Conservation (phyloP, 352 stramenopile genomes). For the Phytophthora niederhauseri region DNA sequence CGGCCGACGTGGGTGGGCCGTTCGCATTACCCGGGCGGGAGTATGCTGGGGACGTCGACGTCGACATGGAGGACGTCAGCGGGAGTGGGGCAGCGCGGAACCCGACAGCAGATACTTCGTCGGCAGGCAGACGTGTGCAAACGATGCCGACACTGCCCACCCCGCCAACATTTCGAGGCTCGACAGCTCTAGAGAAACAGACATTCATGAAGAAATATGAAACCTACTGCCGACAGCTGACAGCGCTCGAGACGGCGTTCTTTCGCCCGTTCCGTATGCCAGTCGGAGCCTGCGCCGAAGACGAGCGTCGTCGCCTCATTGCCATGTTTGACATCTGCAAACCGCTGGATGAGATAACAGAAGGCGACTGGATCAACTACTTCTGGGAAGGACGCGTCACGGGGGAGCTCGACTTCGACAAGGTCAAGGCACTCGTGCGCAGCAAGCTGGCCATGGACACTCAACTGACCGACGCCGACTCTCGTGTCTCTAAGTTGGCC, state of each 20-base stretch:
- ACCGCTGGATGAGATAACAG: conserved; percentile 2
- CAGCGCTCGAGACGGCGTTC: not conserved
- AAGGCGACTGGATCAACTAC: conserved; percentile 17
- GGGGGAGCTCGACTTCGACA: conserved; percentile 19
- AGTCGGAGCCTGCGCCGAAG: not conserved
- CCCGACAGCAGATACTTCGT: not conserved
- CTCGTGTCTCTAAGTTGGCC: conserved; percentile 13
- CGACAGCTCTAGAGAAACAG: not conserved
- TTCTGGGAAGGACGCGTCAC: conserved; percentile 17
- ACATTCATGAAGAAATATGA: not conserved
- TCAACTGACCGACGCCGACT: not conserved
- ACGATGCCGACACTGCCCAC: not conserved
- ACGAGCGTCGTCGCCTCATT: not conserved
- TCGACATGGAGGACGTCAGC: not conserved
- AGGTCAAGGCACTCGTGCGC: conserved; percentile 1
- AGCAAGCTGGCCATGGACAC: conserved; percentile 1
- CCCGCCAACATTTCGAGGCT: not conserved
- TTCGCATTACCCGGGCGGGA: not conserved
- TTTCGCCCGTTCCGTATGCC: no score
- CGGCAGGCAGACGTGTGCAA: not conserved
- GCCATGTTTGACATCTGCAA: conserved; percentile 3
- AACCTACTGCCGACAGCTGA: not conserved
- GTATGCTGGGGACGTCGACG: not conserved
- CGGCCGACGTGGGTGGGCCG: not conserved
- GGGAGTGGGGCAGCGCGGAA: not conserved